Percentiles rank a stretch among this genome's conserved stretches.
Conservation (phyloP, 2,329 filamentous ascomycete species). For the Camptophora hylomeconis region DNA sequence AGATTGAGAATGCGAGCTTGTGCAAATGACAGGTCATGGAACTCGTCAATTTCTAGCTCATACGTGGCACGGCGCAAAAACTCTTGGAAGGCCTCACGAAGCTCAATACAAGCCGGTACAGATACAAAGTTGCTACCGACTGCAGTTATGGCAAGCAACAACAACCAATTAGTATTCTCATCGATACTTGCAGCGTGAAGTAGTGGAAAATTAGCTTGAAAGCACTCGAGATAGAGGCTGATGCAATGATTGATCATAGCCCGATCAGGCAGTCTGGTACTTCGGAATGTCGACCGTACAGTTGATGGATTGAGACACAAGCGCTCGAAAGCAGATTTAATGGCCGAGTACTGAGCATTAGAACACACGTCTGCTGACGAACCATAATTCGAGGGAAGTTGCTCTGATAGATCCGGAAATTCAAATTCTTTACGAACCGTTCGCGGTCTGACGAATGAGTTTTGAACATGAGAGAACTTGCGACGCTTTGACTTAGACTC, state of each 20-base stretch:
- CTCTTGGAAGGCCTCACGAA: constrained; percentile 27
- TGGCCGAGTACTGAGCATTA: no score
- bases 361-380: no score
- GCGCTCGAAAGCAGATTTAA: no score
- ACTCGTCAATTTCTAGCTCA: constrained; percentile 6
- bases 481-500: constrained; percentile 12
- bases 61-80: constrained; percentile 26
- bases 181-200: constrained; percentile 27
- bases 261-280: constrained; percentile 19
- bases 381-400: no score
- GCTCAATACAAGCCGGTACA: constrained; percentile 18
- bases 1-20: constrained; percentile 13
- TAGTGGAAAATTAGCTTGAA: constrained; percentile 29
- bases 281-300: no score
- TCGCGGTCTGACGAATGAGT: constrained; percentile 9
- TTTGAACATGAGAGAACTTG: constrained; percentile 7
- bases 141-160: constrained; percentile 26
- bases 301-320: no score
- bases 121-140: constrained; percentile 27
- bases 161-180: constrained; percentile 27
- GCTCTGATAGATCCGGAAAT: constrained; percentile 8
- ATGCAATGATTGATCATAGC: constrained; percentile 22
- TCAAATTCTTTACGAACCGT: constrained; percentile 4
- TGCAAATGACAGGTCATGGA: constrained; percentile 7
- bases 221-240: constrained; percentile 25